Conservation (phyloP, 495 filamentous ascomycete genomes). For the Cenococcum geophilum region DNA sequence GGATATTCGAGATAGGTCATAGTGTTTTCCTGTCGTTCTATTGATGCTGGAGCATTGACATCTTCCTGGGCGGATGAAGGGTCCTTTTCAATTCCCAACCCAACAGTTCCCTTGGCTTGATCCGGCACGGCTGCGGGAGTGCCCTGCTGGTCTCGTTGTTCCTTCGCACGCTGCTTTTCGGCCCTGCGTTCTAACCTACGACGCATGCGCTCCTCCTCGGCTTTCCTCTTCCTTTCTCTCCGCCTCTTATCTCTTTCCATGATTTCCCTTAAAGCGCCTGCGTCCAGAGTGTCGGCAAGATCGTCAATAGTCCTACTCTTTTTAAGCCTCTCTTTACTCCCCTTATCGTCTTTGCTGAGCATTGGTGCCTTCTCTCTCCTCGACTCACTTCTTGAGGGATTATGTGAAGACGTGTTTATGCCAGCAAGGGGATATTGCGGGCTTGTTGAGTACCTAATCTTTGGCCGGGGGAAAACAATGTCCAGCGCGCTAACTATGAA, state of each 20-base stretch:
- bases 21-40: constrained; percentile 14
- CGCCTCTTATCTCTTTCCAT: constrained; percentile 80
- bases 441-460: constrained; percentile 64
- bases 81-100: constrained; percentile 32
- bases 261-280: constrained; percentile 69
- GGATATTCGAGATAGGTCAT: constrained; percentile 16
- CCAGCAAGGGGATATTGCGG: constrained; percentile 41
- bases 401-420: constrained; percentile 10
- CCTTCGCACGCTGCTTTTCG: constrained; percentile 55
- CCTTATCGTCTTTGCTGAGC: constrained; percentile 40
- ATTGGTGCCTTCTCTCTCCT: constrained; percentile 45
- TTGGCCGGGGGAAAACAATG: constrained; percentile 71
- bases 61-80: constrained; percentile 41
- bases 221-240: constrained; percentile 62
- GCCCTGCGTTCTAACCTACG: constrained; percentile 61
- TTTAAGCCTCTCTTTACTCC: constrained; percentile 58
- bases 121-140: constrained; percentile 32
- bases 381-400: constrained; percentile 31
- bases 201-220: constrained; percentile 64
- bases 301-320: constrained; percentile 70
- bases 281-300: constrained; percentile 73
- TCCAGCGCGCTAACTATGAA: constrained; percentile 72
- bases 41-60: constrained; percentile 10
- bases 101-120: constrained; percentile 36
- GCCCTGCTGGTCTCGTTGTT: constrained; percentile 2